phyloP scores from a whole-genome alignment of 2,329 filamentous ascomycete species.

The Claviceps sp. region DNA sequence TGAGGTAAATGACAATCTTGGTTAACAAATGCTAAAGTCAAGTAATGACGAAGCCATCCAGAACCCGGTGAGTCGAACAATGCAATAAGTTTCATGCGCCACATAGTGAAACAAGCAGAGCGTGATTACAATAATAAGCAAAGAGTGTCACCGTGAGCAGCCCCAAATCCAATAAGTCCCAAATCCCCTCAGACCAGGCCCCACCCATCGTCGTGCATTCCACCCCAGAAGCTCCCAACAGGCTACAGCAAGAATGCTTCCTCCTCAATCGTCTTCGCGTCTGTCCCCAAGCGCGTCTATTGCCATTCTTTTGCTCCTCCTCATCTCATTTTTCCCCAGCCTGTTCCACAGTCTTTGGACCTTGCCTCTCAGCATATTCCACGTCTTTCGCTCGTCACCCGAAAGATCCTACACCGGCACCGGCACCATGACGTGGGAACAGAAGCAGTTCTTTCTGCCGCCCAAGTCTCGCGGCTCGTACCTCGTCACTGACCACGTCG shows the following conservation, averaged over 20 bases:
- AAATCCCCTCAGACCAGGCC: not conserved
- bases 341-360: slow-evolving; percentile 40
- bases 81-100: not conserved
- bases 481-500: slow-evolving; percentile 70
- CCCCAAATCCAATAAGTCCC: not conserved
- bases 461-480: slow-evolving; percentile 70
- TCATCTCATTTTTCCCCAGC: slow-evolving; percentile 38
- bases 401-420: slow-evolving; percentile 16
- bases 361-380: slow-evolving; percentile 30
- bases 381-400: slow-evolving; percentile 18
- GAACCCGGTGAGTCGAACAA: no score
- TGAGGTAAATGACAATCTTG: no score
- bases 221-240: not conserved
- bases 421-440: slow-evolving; percentile 57
- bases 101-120: not conserved
- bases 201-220: slow-evolving; percentile 5
- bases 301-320: slow-evolving; percentile 32
- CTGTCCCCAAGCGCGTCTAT: slow-evolving; percentile 27
- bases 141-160: no score
- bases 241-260: not conserved
- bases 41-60: no score
- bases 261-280: slow-evolving; percentile 10
- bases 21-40: no score
- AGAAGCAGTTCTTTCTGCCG: slow-evolving; percentile 74
- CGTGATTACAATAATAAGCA: no score